Conservation (phyloP, 2,329 filamentous ascomycete genomes). For the Cladosporium velox region DNA sequence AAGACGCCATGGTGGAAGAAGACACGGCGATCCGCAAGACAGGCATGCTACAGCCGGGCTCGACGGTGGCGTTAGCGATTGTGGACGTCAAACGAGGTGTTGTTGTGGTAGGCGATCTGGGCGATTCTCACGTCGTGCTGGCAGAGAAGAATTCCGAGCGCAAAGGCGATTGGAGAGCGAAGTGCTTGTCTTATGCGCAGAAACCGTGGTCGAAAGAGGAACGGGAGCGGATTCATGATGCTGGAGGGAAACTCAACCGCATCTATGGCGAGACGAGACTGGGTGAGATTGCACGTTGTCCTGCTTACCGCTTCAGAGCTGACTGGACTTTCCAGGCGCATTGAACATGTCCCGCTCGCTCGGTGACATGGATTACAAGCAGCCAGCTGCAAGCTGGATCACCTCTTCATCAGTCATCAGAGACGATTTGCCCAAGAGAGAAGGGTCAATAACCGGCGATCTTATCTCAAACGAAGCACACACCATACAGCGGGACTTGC, state of each 20-base stretch:
- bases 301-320: not conserved
- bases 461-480: constrained; percentile 19
- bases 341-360: constrained; percentile 19
- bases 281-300: not conserved
- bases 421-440: constrained; percentile 16
- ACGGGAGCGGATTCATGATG: constrained; percentile 16
- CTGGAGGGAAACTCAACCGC: constrained; percentile 15
- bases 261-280: constrained; percentile 16
- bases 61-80: constrained; percentile 2
- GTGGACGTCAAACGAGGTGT: constrained; percentile 4
- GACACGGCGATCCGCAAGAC: constrained; percentile 12
- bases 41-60: constrained; percentile 14
- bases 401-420: constrained; percentile 11
- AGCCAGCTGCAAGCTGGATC: constrained; percentile 14
- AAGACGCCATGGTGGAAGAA: constrained; percentile 15
- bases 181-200: constrained; percentile 8
- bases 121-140: constrained; percentile 16
- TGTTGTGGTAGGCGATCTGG: constrained; percentile 15
- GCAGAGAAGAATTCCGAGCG: constrained; percentile 11
- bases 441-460: constrained; percentile 18
- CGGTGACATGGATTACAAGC: constrained; percentile 18
- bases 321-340: not conserved
- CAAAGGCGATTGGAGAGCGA: constrained; percentile 17
- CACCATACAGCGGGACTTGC: not conserved
- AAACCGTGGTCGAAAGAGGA: constrained; percentile 16